Base-by-base conservation (phyloP, 164 flowering plant species). In the Piper betle region DNA sequence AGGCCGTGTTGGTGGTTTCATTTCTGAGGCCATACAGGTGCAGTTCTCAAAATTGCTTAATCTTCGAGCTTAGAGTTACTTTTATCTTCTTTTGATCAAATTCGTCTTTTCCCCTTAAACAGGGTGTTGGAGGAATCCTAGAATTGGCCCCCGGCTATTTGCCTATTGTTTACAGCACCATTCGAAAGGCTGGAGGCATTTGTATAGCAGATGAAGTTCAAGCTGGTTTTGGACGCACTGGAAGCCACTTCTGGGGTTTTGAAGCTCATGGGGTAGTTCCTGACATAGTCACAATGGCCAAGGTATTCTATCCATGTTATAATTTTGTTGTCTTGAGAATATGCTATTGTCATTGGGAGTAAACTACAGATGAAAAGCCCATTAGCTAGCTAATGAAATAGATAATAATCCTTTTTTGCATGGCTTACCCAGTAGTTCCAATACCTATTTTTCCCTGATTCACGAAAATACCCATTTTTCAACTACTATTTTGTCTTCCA, bases 251-350 rank as follows among this genome's bases (percentile, higher is more conserved):
- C 70, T 93, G 97, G 97, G 96, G 94, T 19, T 93, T 93, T 64
- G 94, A 93, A 75, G 42, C 55, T 60, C 98, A 93, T 16, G 97
- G 96, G 4, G 94, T 93, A 64, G 82, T 89, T 53, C 98, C 98
- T 58, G 98, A 93, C 73, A 92, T 92, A 9, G 98, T 92, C 13
- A 92, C 98, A 55, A 83, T 93, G 96, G 97, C 98, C 57, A 93
- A 93, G 96, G 97, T 87, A 52, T 46, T 39, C 43, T 37, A 6
- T 62, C 12, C 40, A 11, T 13, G n/a, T 8, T 43, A 3, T 43
- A 43, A 43, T 1, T 43, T 43, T 43, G 8, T 43, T 15, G 12
- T 15, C 50, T 43, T 43, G 8, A 43, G 2, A n/a, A n/a, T n/a
- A n/a, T n/a, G n/a, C n/a, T n/a, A n/a, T n/a, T n/a, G n/a, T n/a